Conservation (phyloP, 805 yeast genomes). For the Saturnispora silvae region DNA sequence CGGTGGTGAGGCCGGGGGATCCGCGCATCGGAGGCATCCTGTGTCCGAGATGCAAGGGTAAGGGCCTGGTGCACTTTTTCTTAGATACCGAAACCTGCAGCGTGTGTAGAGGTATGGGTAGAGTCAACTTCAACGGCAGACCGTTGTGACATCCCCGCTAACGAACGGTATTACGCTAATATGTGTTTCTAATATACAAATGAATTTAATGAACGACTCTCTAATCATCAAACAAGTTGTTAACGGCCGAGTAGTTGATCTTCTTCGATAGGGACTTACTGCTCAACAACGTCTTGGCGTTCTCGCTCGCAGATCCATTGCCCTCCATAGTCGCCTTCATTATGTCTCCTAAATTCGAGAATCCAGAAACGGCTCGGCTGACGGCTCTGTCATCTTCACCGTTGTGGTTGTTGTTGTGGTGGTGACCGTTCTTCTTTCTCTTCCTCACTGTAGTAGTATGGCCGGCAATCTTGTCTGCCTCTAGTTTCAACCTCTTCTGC, state of each 20-base stretch:
- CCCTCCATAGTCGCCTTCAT: slow-evolving; percentile 34
- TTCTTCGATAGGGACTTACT: slow-evolving; percentile 76
- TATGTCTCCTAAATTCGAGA: slow-evolving; percentile 23
- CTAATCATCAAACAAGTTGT: slow-evolving; percentile 33
- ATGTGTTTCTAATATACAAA: not conserved
- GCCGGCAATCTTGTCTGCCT: slow-evolving; percentile 83
- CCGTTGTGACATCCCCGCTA: slow-evolving; percentile 4
- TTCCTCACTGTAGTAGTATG: slow-evolving; percentile 45
- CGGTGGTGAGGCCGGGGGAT: slow-evolving; percentile 63
- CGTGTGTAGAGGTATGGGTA: slow-evolving; percentile 58
- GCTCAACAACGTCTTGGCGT: slow-evolving; percentile 66
- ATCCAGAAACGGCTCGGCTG: slow-evolving; percentile 21
- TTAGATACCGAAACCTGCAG: slow-evolving; percentile 55
- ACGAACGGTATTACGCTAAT: not conserved
- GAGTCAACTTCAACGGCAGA: slow-evolving; percentile 26
- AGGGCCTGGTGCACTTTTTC: slow-evolving; percentile 45
- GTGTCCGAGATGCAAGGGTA: slow-evolving; percentile 66
- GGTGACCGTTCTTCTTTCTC: slow-evolving; percentile 28
- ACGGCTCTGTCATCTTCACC: slow-evolving; percentile 17
- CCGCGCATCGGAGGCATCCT: slow-evolving; percentile 63
- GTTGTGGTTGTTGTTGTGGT: slow-evolving; percentile 15
- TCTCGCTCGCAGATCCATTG: slow-evolving; percentile 59
- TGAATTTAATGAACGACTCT: not conserved
- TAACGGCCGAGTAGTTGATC: slow-evolving; percentile 79
- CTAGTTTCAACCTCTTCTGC: slow-evolving; percentile 66